Percentiles rank a stretch among this genome's conserved stretches.
Evolutionary conservation across 768 basidiomycete species (phyloP).

Genomic region (Podaxis mareebaensis): DNA sequence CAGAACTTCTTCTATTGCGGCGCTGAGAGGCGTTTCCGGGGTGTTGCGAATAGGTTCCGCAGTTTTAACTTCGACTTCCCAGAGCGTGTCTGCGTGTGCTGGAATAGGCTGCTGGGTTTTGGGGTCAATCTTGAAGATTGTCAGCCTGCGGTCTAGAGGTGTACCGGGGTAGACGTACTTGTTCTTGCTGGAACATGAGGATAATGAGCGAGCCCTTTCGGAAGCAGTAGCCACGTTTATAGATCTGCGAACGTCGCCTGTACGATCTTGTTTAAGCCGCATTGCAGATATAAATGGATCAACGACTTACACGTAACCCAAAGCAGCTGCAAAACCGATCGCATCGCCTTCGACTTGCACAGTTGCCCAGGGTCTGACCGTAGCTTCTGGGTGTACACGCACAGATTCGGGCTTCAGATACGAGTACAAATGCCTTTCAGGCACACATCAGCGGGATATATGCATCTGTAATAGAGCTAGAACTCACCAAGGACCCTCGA

Average conservation of each 20-base stretch:
- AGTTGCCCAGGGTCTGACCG: slow-evolving; percentile 83
- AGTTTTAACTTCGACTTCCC: slow-evolving; percentile 89
- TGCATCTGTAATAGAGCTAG: not conserved
- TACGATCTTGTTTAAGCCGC: not conserved
- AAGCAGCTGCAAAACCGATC: slow-evolving; percentile 73
- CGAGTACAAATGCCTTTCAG: slow-evolving; percentile 69
- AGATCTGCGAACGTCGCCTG: slow-evolving; percentile 71
- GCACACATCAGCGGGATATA: not conserved
- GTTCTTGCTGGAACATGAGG: slow-evolving; percentile 85
- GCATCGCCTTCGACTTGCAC: slow-evolving; percentile 81
- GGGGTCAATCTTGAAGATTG: slow-evolving; percentile 58
- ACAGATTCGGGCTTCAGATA: slow-evolving; percentile 85
- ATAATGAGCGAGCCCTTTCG: slow-evolving; percentile 69
- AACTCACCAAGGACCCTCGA: slow-evolving; percentile 57
- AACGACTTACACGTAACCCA: slow-evolving; percentile 68
- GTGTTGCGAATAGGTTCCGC: slow-evolving; percentile 77
- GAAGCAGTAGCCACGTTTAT: slow-evolving; percentile 81
- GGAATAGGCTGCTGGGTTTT: slow-evolving; percentile 76
- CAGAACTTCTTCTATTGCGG: slow-evolving; percentile 71
- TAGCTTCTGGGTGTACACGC: slow-evolving; percentile 82
- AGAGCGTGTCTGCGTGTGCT: slow-evolving; percentile 77
- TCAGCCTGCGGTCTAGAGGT: slow-evolving; percentile 9
- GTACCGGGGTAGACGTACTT: slow-evolving; percentile 40
- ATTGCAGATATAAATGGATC: not conserved
- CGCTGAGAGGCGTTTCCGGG: slow-evolving; percentile 72